Base-by-base conservation (phyloP, 495 filamentous ascomycete species). In the Bacidia rubella region DNA sequence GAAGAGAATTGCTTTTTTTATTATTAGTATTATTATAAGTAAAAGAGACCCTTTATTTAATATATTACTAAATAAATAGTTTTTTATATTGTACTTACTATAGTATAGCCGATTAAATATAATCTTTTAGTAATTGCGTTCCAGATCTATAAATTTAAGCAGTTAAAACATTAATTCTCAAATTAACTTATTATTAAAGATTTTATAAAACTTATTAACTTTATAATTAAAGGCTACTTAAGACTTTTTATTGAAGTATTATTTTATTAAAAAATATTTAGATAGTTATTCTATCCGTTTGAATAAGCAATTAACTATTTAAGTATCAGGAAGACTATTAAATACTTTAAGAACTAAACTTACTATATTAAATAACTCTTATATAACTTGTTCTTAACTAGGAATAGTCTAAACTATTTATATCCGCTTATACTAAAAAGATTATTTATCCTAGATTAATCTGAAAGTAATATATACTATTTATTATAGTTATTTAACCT, bases 1-100 rank as follows among this genome's bases (percentile, higher is more conserved):
- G 43, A 51, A 51, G 15, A 51, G 29, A 38, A 49, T 38, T 17
- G n/a, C 29, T 35, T 35, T 35, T 7, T 40, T 48, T 40, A 47
- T 27, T 39, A 39, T 51, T 47, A 9, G 47, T 9, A 9, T 51
- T 39, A 39, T 40, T 39, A 44, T n/a, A n/a, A n/a, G n/a, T 9
- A 17, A 9, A 17, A 44, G 5, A 9, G 3, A 27, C n/a, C n/a
- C n/a, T 22, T 40, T 39, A 51, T 27, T 27, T 39, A n/a, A 3
- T 24, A 44, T 43, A 11, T 9, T 17, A 44, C 9, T 22, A 9
- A 44, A 9, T 9, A 44, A 44, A 44, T 9, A 9, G 9, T 9
- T 17, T 17, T 9, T 44, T 44, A 44, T 44, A 17, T 17, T 44
- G 19, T 44, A 44, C 9, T 20, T 44, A 17, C 19, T 9, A 9